Conservation (phyloP, 495 filamentous ascomycete species). For the Tuber microsphaerosporum region DNA sequence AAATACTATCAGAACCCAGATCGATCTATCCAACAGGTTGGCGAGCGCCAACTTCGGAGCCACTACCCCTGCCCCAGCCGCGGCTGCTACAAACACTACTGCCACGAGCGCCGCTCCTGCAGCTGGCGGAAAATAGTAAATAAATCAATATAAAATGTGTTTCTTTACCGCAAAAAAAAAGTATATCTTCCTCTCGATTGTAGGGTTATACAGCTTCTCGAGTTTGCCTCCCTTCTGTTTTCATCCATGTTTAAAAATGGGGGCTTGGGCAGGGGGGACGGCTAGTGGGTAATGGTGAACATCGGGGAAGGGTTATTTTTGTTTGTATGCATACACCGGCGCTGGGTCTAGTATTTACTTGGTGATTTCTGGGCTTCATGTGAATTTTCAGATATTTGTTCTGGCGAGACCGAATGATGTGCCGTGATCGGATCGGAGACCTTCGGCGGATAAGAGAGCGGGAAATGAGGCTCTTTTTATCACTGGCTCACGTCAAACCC, state of each 20-base stretch:
- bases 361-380: not conserved
- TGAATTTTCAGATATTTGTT: not conserved
- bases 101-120: not conserved
- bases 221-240: not conserved
- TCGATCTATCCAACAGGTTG: slow-evolving; percentile 89
- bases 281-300: not conserved
- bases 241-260: not conserved
- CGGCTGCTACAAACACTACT: not conserved
- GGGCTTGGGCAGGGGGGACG: not conserved
- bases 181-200: not conserved
- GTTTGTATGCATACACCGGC: not conserved
- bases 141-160: not conserved
- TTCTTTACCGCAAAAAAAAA: not conserved
- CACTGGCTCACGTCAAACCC: slow-evolving; percentile 6
- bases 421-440: not conserved
- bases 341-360: not conserved
- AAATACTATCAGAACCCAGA: slow-evolving; percentile 98
- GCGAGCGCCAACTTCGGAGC: slow-evolving; percentile 51
- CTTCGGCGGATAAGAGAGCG: not conserved
- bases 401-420: not conserved
- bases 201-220: not conserved
- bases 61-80: not conserved
- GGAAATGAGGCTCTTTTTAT: slow-evolving; percentile 20
- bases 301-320: not conserved
- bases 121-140: not conserved